phyloP scores from a whole-genome alignment of 768 basidiomycete genomes.

The Cytidiella melzeri region DNA sequence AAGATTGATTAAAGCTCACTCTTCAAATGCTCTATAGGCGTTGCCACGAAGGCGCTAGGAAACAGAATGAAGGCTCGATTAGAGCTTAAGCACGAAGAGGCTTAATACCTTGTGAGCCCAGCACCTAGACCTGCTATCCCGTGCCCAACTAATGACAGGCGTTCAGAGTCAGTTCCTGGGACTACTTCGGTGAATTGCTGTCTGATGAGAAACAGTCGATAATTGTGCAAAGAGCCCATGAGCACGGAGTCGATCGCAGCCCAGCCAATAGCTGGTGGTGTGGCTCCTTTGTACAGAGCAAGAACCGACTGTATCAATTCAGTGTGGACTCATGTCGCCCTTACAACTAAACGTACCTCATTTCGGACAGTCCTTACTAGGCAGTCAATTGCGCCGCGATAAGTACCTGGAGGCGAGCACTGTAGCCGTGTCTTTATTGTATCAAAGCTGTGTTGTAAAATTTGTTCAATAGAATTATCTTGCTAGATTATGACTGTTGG shows the following conservation, averaged over 20 bases:
- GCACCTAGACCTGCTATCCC: slow-evolving; percentile 63
- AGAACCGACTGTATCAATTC: slow-evolving; percentile 40
- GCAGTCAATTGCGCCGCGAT: slow-evolving; percentile 56
- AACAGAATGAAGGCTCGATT: slow-evolving; percentile 4
- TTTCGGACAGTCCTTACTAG: slow-evolving; percentile 49
- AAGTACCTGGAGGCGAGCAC: slow-evolving; percentile 59
- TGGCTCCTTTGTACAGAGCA: slow-evolving; percentile 71
- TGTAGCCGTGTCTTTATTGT: slow-evolving; percentile 71
- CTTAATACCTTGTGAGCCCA: slow-evolving; percentile 56
- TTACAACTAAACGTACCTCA: slow-evolving; percentile 37
- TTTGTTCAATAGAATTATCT: neutral
- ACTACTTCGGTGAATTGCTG: slow-evolving; percentile 47
- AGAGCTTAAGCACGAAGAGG: slow-evolving; percentile 5
- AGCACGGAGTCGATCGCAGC: slow-evolving; percentile 66
- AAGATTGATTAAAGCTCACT: slow-evolving; percentile 14
- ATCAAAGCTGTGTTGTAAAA: slow-evolving; percentile 44
- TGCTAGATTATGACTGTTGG: neutral
- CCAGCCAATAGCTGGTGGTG: slow-evolving; percentile 70
- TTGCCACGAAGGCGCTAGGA: slow-evolving; percentile 61
- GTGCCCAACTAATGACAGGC: slow-evolving; percentile 59
- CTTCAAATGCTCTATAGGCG: slow-evolving; percentile 77
- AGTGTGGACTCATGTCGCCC: neutral
- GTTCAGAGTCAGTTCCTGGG: slow-evolving; percentile 36
- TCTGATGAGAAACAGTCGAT: slow-evolving; percentile 52
- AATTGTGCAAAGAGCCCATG: slow-evolving; percentile 66